Conservation (phyloP, 2,329 filamentous ascomycete species). For the Hypoxylon sp. region DNA sequence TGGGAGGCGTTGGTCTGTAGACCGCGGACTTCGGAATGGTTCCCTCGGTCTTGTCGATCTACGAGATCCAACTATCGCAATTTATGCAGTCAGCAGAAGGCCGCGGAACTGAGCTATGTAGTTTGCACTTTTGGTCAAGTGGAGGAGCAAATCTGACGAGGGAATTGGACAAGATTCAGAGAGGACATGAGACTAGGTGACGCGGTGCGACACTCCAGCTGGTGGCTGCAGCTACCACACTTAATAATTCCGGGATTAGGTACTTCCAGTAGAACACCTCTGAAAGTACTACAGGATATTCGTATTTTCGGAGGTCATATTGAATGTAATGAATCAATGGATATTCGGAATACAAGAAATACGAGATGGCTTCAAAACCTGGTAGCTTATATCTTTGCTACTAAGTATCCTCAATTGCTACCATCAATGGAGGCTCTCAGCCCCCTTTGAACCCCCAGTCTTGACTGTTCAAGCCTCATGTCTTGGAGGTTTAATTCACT, state of each 20-base stretch:
- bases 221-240: conserved; percentile 4
- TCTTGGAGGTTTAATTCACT: background rate
- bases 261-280: background rate
- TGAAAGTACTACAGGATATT: too few species aligned
- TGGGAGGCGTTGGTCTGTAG: conserved; percentile 4
- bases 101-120: background rate
- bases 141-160: background rate
- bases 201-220: conserved; percentile 1
- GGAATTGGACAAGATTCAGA: background rate
- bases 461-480: conserved; percentile 6
- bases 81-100: conserved; percentile 8
- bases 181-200: background rate
- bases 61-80: background rate
- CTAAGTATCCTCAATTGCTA: background rate
- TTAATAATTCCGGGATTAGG: background rate
- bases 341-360: background rate
- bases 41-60: background rate
- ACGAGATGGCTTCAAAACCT: background rate
- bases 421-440: background rate
- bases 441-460: background rate
- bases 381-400: background rate
- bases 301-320: too few species aligned
- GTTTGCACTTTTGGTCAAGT: background rate
- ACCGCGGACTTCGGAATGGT: background rate
- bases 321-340: background rate